Evolutionary conservation across 106 monocot species (phyloP).

Genomic region (Dioscorea dumetorum): DNA sequence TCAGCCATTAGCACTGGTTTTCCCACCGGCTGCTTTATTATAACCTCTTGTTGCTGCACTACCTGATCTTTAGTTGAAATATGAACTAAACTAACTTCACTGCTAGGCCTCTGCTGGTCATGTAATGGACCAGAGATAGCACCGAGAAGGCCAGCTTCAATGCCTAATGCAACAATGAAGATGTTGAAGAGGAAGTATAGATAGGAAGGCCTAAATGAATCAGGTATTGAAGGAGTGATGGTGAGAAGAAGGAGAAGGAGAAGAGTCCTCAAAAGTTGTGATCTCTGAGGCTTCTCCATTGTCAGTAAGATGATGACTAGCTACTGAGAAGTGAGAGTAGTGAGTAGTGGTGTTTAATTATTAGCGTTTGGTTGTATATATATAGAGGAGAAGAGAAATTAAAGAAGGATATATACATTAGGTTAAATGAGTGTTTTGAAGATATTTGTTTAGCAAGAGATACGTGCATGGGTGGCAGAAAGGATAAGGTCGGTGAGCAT

Average conservation of each 20-base stretch:
- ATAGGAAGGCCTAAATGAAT: slow-evolving; percentile 48
- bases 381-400: not conserved
- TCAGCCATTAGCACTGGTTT: not conserved
- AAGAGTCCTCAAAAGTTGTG: slow-evolving; percentile 35
- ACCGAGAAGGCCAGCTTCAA: slow-evolving; percentile 52
- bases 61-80: not conserved
- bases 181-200: slow-evolving; percentile 80
- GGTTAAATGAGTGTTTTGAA: not conserved
- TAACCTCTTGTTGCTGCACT: not conserved
- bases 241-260: slow-evolving; percentile 40
- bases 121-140: slow-evolving; percentile 19
- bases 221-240: slow-evolving; percentile 42
- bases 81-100: not conserved
- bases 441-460: not conserved
- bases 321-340: not conserved
- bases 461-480: slow-evolving; percentile 1
- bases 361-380: not conserved
- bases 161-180: slow-evolving; percentile 51
- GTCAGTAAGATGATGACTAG: not conserved
- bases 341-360: not conserved
- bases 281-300: slow-evolving; percentile 18
- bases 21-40: not conserved
- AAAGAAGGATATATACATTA: not conserved
- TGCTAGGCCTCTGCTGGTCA: slow-evolving; percentile 19
- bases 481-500: not conserved